Conservation (phyloP, 2,329 filamentous ascomycete species). For the Talaromyces piceae region DNA sequence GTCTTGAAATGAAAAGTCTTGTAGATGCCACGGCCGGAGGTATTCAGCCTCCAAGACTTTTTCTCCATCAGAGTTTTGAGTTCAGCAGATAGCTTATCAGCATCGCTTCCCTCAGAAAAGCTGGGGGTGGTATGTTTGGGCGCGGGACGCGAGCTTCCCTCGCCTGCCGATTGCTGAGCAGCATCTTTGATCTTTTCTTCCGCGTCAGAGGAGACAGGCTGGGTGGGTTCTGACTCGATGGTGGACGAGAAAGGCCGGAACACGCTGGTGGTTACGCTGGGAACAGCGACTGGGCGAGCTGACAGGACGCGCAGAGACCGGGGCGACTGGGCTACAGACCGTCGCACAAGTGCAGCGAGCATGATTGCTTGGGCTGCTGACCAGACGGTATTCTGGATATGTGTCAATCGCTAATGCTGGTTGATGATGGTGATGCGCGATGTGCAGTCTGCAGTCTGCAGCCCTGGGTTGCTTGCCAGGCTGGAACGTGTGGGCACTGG, state of each 20-base stretch:
- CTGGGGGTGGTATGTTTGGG: no score
- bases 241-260: background rate
- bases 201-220: background rate
- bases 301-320: background rate
- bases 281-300: no score
- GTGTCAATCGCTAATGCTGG: no score
- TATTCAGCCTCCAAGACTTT: slow-evolving; percentile 27
- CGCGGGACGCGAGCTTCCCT: no score
- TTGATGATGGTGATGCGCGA: no score
- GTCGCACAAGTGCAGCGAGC: background rate
- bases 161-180: no score
- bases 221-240: background rate
- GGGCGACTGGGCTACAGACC: background rate
- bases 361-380: no score
- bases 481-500: background rate
- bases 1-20: slow-evolving; percentile 35
- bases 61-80: slow-evolving; percentile 17
- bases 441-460: no score
- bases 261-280: background rate
- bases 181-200: no score
- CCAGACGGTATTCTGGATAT: no score
- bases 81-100: background rate
- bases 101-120: background rate
- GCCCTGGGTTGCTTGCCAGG: no score
- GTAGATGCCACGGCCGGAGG: slow-evolving; percentile 25